These are phyloP conservation scores for Paragyromitra xinjiangensis DNA, from an alignment of 495 filamentous ascomycete genomes.

Conservation along the genomic window DNA sequence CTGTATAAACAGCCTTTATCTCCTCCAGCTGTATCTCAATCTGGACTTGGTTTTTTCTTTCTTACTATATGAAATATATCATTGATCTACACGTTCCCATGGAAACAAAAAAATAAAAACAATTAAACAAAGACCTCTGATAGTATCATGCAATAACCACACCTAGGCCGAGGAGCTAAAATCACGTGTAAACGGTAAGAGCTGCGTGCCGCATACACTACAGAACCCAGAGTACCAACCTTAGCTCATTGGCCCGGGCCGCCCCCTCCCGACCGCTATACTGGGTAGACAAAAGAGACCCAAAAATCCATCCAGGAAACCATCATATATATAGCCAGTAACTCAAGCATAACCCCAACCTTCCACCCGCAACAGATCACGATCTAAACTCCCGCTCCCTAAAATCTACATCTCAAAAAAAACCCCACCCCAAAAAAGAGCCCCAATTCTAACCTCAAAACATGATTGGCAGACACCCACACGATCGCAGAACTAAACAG, in stretches of 20 bases:
- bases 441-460: background rate
- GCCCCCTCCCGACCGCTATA: background rate
- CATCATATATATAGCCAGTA: too few relatives aligned
- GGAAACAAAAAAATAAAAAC: too few relatives aligned
- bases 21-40: background rate
- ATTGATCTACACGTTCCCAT: background rate
- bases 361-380: background rate
- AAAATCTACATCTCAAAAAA: too few relatives aligned
- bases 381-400: background rate
- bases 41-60: background rate
- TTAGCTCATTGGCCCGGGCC: background rate
- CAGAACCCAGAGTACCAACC: background rate
- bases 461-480: background rate
- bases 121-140: background rate
- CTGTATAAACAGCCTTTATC: background rate
- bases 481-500: background rate
- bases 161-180: background rate
- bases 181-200: background rate
- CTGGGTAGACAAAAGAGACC: background rate
- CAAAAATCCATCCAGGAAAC: background rate
- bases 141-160: background rate
- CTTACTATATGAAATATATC: background rate
- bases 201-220: background rate
- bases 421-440: background rate
- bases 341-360: background rate